Evolutionary conservation across 768 basidiomycete species (phyloP).

Genomic region (Phaeotremella skinneri): DNA sequence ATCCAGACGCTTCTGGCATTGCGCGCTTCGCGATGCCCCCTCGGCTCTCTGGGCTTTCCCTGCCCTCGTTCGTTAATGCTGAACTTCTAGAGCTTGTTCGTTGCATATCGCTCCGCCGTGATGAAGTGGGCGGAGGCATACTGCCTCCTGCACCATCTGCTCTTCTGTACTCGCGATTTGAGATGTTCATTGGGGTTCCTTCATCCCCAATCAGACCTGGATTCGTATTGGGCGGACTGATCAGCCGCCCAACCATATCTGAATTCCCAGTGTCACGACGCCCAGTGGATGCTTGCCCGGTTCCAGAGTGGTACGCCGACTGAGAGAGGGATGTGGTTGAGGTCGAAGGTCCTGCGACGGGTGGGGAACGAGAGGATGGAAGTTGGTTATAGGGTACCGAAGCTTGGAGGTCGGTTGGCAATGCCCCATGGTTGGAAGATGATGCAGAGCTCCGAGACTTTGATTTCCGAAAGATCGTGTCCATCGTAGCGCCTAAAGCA

Average conservation of each 20-base stretch:
- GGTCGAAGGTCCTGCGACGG: conserved; percentile 28
- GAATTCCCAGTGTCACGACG: background rate
- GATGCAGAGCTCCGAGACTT: conserved; percentile 16
- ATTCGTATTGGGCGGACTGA: conserved; percentile 33
- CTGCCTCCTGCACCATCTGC: conserved; percentile 54
- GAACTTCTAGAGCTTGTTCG: conserved; percentile 8
- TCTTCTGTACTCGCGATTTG: conserved; percentile 56
- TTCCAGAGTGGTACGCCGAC: background rate
- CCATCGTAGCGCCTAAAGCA: too few species aligned
- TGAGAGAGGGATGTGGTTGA: conserved; percentile 2
- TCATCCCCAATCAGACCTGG: conserved; percentile 18
- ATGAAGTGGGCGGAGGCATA: conserved; percentile 54
- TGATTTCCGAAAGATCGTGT: conserved; percentile 26
- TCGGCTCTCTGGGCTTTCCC: conserved; percentile 16
- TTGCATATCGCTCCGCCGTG: conserved; percentile 56
- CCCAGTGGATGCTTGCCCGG: background rate
- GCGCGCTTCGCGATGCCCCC: conserved; percentile 14
- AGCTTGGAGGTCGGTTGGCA: conserved; percentile 13
- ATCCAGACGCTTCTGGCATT: conserved; percentile 10
- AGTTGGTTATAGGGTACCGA: conserved; percentile 33
- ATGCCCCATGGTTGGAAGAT: conserved; percentile 12
- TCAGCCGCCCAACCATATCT: conserved; percentile 21
- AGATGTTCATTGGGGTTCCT: conserved; percentile 63
- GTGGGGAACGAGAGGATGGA: conserved; percentile 12
- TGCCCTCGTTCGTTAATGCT: conserved; percentile 7